Percentiles rank a stretch among this genome's conserved stretches.
These are phyloP conservation scores for Helotiales sp. DNA, from an alignment of 2,329 filamentous ascomycete species.

Conservation along the genomic window DNA sequence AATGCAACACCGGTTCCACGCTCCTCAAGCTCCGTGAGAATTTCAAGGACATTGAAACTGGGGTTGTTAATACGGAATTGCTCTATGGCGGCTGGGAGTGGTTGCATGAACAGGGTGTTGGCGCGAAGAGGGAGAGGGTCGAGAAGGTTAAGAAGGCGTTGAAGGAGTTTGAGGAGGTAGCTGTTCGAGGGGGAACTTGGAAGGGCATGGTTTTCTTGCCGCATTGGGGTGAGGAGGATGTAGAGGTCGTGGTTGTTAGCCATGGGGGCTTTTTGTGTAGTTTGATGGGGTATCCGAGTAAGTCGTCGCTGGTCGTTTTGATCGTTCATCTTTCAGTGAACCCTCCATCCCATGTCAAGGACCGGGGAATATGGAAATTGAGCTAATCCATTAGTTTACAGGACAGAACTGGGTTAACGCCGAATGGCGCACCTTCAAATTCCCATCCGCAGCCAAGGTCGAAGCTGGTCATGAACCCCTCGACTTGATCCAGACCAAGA, in stretches of 20 bases:
- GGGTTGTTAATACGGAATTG: background rate
- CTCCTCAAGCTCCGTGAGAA: background rate
- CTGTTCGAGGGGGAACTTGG: constrained; percentile 17
- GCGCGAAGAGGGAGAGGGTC: background rate
- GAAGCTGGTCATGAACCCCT: background rate
- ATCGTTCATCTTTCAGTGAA: background rate
- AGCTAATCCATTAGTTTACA: background rate
- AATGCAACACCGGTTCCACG: background rate
- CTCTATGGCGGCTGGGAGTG: constrained; percentile 11
- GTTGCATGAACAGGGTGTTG: background rate
- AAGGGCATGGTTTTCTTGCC: constrained; percentile 14
- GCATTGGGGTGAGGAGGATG: constrained; percentile 1
- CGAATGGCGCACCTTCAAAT: constrained; percentile 2
- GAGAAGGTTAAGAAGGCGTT: constrained; percentile 13
- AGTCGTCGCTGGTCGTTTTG: no score
- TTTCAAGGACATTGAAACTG: background rate
- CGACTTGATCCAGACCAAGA: background rate
- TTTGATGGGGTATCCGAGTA: constrained; percentile 9
- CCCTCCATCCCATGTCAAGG: no score
- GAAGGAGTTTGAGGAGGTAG: constrained; percentile 1
- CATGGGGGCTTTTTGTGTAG: constrained; percentile 20
- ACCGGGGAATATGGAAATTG: no score
- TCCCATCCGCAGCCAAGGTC: background rate
- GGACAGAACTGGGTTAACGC: background rate
- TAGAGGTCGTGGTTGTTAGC: constrained; percentile 20